These are phyloP conservation scores for Roridomyces roridus DNA, from an alignment of 768 basidiomycete species.

Conservation along the genomic window DNA sequence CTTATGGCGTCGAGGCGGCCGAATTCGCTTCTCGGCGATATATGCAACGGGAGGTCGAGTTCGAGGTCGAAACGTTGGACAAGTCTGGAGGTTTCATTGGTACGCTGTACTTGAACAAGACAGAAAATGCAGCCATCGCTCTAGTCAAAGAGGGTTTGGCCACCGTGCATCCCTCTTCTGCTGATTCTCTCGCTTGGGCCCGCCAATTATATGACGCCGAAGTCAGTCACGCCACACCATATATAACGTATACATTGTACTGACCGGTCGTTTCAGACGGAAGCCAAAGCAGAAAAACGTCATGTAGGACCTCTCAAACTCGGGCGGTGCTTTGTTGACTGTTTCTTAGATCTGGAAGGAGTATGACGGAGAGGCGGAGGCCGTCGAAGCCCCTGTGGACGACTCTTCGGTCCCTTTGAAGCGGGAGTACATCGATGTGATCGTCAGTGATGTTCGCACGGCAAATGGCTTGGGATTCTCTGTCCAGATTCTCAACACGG, in stretches of 20 bases:
- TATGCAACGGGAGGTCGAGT: slow-evolving; percentile 95
- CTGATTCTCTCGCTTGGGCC: slow-evolving; percentile 81
- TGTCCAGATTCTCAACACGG: slow-evolving; percentile 90
- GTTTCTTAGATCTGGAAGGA: slow-evolving; percentile 80
- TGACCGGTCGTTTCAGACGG: slow-evolving; percentile 51
- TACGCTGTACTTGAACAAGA: slow-evolving; percentile 82
- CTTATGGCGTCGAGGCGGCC: slow-evolving; percentile 82
- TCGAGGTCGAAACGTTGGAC: slow-evolving; percentile 89
- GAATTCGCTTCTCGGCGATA: slow-evolving; percentile 81
- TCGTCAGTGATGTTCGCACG: slow-evolving; percentile 86
- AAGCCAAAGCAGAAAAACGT: slow-evolving; percentile 79
- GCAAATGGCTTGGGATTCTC: slow-evolving; percentile 84
- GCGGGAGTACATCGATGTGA: slow-evolving; percentile 89
- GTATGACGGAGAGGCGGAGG: slow-evolving; percentile 77
- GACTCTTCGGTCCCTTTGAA: slow-evolving; percentile 64
- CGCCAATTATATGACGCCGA: slow-evolving; percentile 86
- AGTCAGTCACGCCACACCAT: slow-evolving; percentile 42
- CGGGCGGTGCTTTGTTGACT: not conserved
- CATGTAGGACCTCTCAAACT: slow-evolving; percentile 62
- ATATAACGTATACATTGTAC: not conserved
- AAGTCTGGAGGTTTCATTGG: slow-evolving; percentile 98
- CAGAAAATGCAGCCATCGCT: slow-evolving; percentile 84
- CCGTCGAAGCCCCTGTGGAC: slow-evolving; percentile 50
- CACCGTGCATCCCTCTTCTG: slow-evolving; percentile 86
- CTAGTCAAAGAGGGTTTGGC: slow-evolving; percentile 89